Evolutionary conservation across 805 yeast genomes (phyloP).

Genomic region (Sugiyamaella valdiviana): DNA sequence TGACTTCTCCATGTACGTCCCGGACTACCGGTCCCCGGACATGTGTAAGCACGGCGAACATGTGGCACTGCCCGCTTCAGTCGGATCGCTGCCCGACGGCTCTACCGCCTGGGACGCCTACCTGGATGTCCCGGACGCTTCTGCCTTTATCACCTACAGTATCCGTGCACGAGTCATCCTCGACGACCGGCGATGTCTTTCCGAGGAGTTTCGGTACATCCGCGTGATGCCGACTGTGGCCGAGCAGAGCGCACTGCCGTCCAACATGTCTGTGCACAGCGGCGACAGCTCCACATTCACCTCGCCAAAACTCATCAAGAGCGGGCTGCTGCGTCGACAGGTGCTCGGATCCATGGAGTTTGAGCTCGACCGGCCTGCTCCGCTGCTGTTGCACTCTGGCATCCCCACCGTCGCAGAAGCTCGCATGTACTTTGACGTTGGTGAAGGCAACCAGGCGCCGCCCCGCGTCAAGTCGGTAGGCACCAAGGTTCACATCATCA

Average conservation of each 20-base stretch:
- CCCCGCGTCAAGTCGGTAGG: conserved; percentile 2
- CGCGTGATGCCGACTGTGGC: not conserved
- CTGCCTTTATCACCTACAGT: conserved; percentile 5
- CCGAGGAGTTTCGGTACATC: not conserved
- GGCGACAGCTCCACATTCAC: not conserved
- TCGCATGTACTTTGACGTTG: not conserved
- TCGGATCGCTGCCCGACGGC: conserved; percentile 8
- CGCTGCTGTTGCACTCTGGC: not conserved
- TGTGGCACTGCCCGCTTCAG: conserved; percentile 9
- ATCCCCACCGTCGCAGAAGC: not conserved
- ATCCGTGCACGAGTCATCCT: conserved; percentile 5
- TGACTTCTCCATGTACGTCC: conserved; percentile 10
- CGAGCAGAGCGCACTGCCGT: not conserved
- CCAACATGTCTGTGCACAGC: not conserved
- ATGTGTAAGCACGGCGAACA: conserved; percentile 10
- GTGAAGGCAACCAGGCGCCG: not conserved
- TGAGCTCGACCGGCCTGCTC: not conserved
- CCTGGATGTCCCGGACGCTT: conserved; percentile 9
- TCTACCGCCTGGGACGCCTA: not conserved
- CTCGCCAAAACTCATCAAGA: not conserved
- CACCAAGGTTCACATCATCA: not conserved
- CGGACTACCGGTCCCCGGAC: conserved; percentile 3
- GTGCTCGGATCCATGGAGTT: not conserved
- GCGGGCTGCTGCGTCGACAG: not conserved
- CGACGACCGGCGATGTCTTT: not conserved